Conservation (phyloP, 2,329 filamentous ascomycete species). For the Dactylellina drechsleri region DNA sequence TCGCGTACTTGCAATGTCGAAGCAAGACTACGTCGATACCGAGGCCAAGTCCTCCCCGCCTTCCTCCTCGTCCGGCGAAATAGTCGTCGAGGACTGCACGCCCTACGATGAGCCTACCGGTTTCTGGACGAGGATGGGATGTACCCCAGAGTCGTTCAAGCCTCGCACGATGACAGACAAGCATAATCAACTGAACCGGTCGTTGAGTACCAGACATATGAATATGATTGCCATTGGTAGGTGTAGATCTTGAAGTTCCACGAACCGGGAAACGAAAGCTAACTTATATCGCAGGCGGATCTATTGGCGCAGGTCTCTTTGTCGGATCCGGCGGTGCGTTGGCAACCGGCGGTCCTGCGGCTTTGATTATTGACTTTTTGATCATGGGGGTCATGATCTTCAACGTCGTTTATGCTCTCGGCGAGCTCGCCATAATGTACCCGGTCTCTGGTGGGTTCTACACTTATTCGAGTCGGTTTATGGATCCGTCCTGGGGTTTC, state of each 20-base stretch:
- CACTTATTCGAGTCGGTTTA: constrained; percentile 69
- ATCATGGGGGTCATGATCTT: constrained; percentile 71
- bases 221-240: constrained; percentile 73
- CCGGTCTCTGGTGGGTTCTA: constrained; percentile 73
- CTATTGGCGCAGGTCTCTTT: constrained; percentile 73
- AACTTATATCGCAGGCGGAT: constrained; percentile 65
- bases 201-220: constrained; percentile 69
- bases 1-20: constrained; percentile 25
- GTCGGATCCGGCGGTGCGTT: constrained; percentile 70
- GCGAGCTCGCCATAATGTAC: constrained; percentile 71
- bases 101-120: constrained; percentile 57
- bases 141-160: constrained; percentile 62
- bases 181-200: constrained; percentile 63
- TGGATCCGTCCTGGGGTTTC: constrained; percentile 71
- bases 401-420: constrained; percentile 70
- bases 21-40: constrained; percentile 26
- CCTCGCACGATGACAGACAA: constrained; percentile 57
- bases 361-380: constrained; percentile 63
- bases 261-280: constrained; percentile 60
- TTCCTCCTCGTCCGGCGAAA: constrained; percentile 1
- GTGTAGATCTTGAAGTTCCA: constrained; percentile 56
- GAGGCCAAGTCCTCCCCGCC: constrained; percentile 26
- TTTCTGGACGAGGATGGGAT: constrained; percentile 62
- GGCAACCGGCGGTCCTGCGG: constrained; percentile 62
- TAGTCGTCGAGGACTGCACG: constrained; percentile 9